Base-by-base conservation (phyloP, 495 filamentous ascomycete species). In the Penicillium parvum region DNA sequence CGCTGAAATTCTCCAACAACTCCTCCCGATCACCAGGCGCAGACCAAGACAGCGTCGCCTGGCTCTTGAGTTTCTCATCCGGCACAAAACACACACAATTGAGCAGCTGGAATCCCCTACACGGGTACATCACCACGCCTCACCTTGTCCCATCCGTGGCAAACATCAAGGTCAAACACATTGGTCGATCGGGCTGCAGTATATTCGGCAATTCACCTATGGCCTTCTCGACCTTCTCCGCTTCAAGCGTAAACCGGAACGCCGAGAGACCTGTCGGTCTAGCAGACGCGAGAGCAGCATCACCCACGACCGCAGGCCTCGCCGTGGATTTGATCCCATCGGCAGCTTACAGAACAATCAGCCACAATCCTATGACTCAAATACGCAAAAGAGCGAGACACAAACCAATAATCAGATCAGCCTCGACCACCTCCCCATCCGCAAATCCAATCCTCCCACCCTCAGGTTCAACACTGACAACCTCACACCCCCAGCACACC, bases 331-430 rank as follows among this genome's bases (percentile, higher is more conserved):
- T 43, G 18, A 43, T 36, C 2, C 40, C 40, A 28, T 43, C 40
- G n/a, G 40, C 40, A 9, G 18, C 40, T 29, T 43, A 10, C 11
- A 42, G 15, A 21, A 17, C 18, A 42, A 14, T 16, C n/a, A n/a
- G n/a, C n/a, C n/a, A n/a, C n/a, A n/a, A n/a, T n/a, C n/a, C n/a
- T n/a, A n/a, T n/a, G n/a, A n/a, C n/a, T n/a, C n/a, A n/a, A n/a
- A n/a, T n/a, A n/a, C n/a, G n/a, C n/a, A n/a, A n/a, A n/a, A n/a
- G n/a, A n/a, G n/a, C n/a, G n/a, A n/a, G n/a, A n/a, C n/a, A n/a
- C 25, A 18, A n/a, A 44, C 35, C 47, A 23, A 50, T 18, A 7
- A 51, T 30, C 1, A 51, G 15, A 42, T 51, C 48, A 8, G 33
- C 41, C 15, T 19, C 3, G 5, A 51, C 11, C 21, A 19, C 23